Evolutionary conservation across 176 grass and related monocot genomes (phyloP), one percentile per base, ranked within the genome.

Genomic region (Avena insularis): DNA sequence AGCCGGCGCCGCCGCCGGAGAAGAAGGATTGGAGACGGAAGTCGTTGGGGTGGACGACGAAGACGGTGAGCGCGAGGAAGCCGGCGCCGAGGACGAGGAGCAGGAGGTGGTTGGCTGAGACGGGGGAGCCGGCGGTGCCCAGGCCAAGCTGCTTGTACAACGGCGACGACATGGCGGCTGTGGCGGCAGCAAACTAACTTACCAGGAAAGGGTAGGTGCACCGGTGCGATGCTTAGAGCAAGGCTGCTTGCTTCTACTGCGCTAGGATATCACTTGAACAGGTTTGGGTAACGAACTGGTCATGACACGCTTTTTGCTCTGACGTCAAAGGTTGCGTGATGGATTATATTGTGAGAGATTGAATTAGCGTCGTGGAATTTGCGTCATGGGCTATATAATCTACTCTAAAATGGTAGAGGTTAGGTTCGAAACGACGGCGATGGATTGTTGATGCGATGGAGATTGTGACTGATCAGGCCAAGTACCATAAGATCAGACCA

Each of bases 11-110:
- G 82, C 19, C 9, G 78, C 90, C 85, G 21, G 87, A 82, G 81
- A 87, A 83, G 83, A 87, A 91, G 20, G 73, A 66, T 57, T 90
- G 81, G 78, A 90, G 55, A 21, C 73, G 72, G 53, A 95, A 77
- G 20, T 90, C 87, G 88, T 90, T 85, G 31, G 93, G 90, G 84
- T 89, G 80, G 56, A 95, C 80, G 48, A 95, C 79, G 63, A 92
- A 85, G 82, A 95, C 36, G 59, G 88, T 95, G 72, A 95, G 55
- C 12, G 65, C 88, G 83, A 95, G 93, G 82, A 95, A 75, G 71
- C 85, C 87, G 27, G 71, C 71, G 51, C 83, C 68, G 86, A 90
- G 36, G 81, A 88, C 20, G 65, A 91, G 60, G 6, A 95, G 85
- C 33, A 92, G 65, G 64, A 92, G 40, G 65, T 91, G 87, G 55